Conservation (phyloP, 2,329 filamentous ascomycete genomes). For the Paecilomyces dactylethromorphus region DNA sequence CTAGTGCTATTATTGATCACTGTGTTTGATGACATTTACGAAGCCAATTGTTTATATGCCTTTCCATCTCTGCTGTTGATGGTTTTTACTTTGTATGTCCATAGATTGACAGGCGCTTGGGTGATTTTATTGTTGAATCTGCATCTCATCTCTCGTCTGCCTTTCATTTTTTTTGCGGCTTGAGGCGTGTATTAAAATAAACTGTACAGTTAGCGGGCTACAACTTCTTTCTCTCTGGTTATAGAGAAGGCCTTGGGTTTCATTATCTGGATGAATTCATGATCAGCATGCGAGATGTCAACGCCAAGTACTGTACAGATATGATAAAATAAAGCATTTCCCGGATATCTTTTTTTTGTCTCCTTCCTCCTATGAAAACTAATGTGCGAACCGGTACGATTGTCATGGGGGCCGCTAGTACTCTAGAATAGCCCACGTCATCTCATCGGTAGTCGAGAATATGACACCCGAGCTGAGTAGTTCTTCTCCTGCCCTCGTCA, state of each 20-base stretch:
- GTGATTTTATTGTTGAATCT: no score
- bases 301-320: not conserved
- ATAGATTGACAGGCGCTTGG: no score
- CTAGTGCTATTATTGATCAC: not conserved
- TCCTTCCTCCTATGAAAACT: constrained; percentile 5
- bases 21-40: not conserved
- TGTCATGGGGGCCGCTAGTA: constrained; percentile 14
- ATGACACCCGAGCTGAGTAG: constrained; percentile 66
- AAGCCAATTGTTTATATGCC: not conserved
- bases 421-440: constrained; percentile 83
- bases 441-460: constrained; percentile 87
- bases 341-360: constrained; percentile 19
- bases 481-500: constrained; percentile 74
- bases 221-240: not conserved
- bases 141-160: no score
- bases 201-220: not conserved
- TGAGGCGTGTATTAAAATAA: not conserved
- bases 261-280: not conserved
- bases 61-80: no score
- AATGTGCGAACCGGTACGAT: not conserved
- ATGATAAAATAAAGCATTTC: constrained; percentile 6
- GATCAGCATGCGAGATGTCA: not conserved
- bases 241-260: not conserved
- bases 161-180: not conserved
- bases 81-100: no score